A percentile compares a stretch with the other conserved stretches of the same genome.
These are phyloP conservation scores for Penicillium digitatum DNA, from an alignment of 2,329 filamentous ascomycete species.

Conservation along the genomic window DNA sequence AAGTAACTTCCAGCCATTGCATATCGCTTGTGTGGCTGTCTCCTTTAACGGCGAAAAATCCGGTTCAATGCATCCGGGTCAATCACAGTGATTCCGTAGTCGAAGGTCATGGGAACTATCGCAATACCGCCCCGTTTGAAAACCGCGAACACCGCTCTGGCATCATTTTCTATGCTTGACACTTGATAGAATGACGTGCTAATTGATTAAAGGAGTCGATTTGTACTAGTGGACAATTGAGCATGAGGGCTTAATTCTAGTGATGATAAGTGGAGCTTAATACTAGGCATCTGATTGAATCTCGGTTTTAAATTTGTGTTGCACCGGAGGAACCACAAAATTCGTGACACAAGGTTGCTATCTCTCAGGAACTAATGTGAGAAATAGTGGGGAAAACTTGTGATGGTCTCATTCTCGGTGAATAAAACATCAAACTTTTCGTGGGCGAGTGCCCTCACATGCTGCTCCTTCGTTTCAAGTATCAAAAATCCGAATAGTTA, in stretches of 20 bases:
- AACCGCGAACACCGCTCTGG: conserved; percentile 19
- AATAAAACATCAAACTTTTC: neutral
- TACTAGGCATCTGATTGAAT: neutral
- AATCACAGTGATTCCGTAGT: conserved; percentile 26
- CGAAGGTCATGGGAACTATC: conserved; percentile 27
- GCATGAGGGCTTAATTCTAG: neutral
- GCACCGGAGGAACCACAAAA: neutral
- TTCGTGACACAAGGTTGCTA: neutral
- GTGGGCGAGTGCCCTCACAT: neutral
- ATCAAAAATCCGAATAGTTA: neutral
- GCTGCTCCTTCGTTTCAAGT: neutral
- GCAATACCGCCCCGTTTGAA: conserved; percentile 25
- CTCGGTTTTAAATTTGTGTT: neutral
- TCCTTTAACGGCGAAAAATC: conserved; percentile 19
- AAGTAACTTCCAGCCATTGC: conserved; percentile 28
- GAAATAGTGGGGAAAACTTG: neutral
- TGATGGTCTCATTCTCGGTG: neutral
- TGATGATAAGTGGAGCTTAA: neutral
- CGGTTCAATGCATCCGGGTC: conserved; percentile 20
- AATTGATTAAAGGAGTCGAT: neutral
- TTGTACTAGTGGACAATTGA: neutral
- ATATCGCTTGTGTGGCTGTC: conserved; percentile 25
- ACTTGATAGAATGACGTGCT: neutral
- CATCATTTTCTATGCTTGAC: conserved; percentile 13
- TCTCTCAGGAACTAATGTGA: neutral